These are phyloP conservation scores for Debaryomyces coudertii DNA, from an alignment of 1,139 yeast species.

Conservation along the genomic window DNA sequence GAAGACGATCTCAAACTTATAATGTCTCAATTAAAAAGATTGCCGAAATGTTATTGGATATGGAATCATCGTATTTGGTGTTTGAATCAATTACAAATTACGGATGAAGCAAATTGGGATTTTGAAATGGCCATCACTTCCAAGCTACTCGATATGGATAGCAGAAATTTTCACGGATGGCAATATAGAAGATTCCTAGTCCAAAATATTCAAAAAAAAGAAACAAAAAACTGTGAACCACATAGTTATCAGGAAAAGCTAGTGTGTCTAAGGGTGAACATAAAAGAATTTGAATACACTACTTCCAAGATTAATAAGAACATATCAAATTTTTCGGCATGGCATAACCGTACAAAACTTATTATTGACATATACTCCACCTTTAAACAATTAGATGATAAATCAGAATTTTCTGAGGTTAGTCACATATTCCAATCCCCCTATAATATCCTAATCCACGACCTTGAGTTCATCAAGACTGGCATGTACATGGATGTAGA, in stretches of 20 bases:
- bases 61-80: slow-evolving; percentile 96
- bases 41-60: slow-evolving; percentile 93
- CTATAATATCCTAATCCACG: slow-evolving; percentile 50
- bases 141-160: slow-evolving; percentile 68
- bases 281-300: slow-evolving; percentile 74
- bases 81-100: slow-evolving; percentile 52
- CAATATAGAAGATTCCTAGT: slow-evolving; percentile 82
- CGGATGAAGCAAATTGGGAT: slow-evolving; percentile 59
- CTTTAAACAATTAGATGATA: slow-evolving; percentile 17
- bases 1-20: slow-evolving; percentile 65
- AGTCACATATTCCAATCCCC: slow-evolving; percentile 27
- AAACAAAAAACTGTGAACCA: slow-evolving; percentile 16
- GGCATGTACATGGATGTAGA: slow-evolving; percentile 94
- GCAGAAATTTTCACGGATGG: slow-evolving; percentile 95
- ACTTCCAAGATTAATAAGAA: slow-evolving; percentile 76
- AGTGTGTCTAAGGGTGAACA: slow-evolving; percentile 27
- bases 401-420: slow-evolving; percentile 21
- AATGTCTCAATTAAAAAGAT: slow-evolving; percentile 58
- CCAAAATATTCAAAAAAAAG: slow-evolving; percentile 45
- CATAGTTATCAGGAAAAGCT: slow-evolving; percentile 12
- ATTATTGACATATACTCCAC: slow-evolving; percentile 53
- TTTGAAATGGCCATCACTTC: slow-evolving; percentile 70
- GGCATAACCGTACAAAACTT: slow-evolving; percentile 86
- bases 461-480: slow-evolving; percentile 69
- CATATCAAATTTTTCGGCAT: slow-evolving; percentile 92